Percentiles rank a stretch among this genome's conserved stretches.
Conservation (phyloP, 345 rosid species). For the Citrus trifoliata region DNA sequence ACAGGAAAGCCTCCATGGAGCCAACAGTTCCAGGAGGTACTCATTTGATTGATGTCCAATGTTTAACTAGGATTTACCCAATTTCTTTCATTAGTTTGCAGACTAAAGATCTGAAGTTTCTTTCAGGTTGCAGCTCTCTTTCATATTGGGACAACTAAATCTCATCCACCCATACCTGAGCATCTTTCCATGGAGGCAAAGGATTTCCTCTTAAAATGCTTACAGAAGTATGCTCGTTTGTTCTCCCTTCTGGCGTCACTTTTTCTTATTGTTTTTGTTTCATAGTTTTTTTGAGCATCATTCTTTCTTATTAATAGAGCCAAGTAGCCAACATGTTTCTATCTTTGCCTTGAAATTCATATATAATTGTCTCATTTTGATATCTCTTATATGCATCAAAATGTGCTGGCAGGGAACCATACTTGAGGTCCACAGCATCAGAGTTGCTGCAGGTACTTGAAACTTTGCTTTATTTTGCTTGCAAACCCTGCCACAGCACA, state of each 20-base stretch:
- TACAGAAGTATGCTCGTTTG: slow-evolving; percentile 56
- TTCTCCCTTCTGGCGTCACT: neutral
- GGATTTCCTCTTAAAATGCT: slow-evolving; percentile 79
- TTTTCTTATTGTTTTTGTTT: neutral
- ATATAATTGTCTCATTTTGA: neutral
- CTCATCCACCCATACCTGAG: slow-evolving; percentile 95
- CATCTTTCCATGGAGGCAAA: slow-evolving; percentile 82
- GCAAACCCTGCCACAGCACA: neutral
- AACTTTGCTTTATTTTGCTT: slow-evolving; percentile 3
- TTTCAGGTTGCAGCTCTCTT: slow-evolving; percentile 94
- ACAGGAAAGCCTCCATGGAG: slow-evolving; percentile 99
- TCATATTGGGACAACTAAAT: slow-evolving; percentile 85
- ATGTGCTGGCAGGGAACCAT: slow-evolving; percentile 69
- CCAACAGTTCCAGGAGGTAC: slow-evolving; percentile 90
- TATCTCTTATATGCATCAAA: slow-evolving; percentile 4
- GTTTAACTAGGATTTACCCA: neutral
- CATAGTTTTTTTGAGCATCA: neutral
- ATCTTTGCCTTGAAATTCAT: neutral
- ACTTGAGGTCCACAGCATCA: slow-evolving; percentile 68
- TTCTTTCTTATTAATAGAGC: neutral
- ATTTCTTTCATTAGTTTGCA: slow-evolving; percentile 14
- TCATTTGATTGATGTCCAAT: neutral
- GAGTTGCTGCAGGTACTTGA: slow-evolving; percentile 68
- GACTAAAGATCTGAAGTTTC: slow-evolving; percentile 10
- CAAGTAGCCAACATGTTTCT: neutral